Percentiles rank a stretch among this genome's conserved stretches.
Conservation (phyloP, 108 stramenopile species). For the Skeletonema potamos region DNA sequence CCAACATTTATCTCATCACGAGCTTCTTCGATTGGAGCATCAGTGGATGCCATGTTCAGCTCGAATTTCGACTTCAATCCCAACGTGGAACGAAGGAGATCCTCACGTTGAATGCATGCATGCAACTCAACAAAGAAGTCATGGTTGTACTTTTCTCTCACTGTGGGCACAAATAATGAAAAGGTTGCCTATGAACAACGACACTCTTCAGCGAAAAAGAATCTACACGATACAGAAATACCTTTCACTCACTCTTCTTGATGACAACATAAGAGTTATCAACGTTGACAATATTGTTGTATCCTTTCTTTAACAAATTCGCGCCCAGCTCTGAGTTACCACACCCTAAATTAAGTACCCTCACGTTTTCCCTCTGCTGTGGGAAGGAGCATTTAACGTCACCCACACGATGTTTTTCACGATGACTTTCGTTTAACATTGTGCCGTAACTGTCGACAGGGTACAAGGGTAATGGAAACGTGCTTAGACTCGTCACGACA, state of each 20-base stretch:
- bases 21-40: slow-evolving; percentile 16
- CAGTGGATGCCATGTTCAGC: background rate
- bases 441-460: background rate
- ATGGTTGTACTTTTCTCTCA: slow-evolving; percentile 53
- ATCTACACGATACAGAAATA: background rate
- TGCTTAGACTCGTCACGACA: slow-evolving; percentile 4
- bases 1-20: slow-evolving; percentile 29
- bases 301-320: slow-evolving; percentile 69
- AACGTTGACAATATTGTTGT: slow-evolving; percentile 63
- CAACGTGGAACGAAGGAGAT: slow-evolving; percentile 9
- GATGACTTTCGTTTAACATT: slow-evolving; percentile 16
- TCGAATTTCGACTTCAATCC: slow-evolving; percentile 5
- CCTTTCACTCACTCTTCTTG: slow-evolving; percentile 49
- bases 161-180: slow-evolving; percentile 2
- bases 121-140: slow-evolving; percentile 28
- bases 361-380: slow-evolving; percentile 42
- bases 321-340: slow-evolving; percentile 65
- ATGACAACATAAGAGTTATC: slow-evolving; percentile 80
- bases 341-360: slow-evolving; percentile 64
- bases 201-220: background rate
- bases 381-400: slow-evolving; percentile 43
- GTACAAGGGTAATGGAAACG: background rate
- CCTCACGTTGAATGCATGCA: slow-evolving; percentile 16
- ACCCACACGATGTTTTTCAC: slow-evolving; percentile 9
- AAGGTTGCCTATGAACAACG: background rate